Conservation (phyloP, 306 rosid species). For the Medicago lupulina region DNA sequence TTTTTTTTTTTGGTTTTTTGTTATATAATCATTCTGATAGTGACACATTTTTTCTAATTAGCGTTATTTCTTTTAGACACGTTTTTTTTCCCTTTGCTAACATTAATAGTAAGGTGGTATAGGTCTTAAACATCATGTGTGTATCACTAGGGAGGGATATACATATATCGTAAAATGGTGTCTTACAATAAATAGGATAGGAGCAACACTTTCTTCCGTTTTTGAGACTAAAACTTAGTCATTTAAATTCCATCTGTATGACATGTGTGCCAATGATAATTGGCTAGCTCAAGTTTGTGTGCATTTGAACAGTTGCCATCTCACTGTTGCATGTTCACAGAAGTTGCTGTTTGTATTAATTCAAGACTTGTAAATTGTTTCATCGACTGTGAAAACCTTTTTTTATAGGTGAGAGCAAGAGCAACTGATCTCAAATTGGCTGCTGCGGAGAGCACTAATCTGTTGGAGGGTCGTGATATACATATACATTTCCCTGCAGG, state of each 20-base stretch:
- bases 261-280: slow-evolving; percentile 4
- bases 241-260: slow-evolving; percentile 28
- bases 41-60: neutral
- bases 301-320: slow-evolving; percentile 30
- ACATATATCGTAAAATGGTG: neutral
- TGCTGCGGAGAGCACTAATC: slow-evolving; percentile 64
- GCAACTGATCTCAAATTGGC: slow-evolving; percentile 77
- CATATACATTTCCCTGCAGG: slow-evolving; percentile 99
- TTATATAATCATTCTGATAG: slow-evolving; percentile 7
- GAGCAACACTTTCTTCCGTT: slow-evolving; percentile 13
- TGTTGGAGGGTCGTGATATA: slow-evolving; percentile 89
- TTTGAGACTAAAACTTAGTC: slow-evolving; percentile 17
- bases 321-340: slow-evolving; percentile 7
- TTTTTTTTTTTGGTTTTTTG: neutral
- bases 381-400: slow-evolving; percentile 36
- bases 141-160: neutral
- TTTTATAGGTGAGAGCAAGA: slow-evolving; percentile 82
- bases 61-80: slow-evolving; percentile 15
- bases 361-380: slow-evolving; percentile 36
- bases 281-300: slow-evolving; percentile 28
- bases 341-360: slow-evolving; percentile 22
- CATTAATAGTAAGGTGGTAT: slow-evolving; percentile 31
- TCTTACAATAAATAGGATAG: neutral
- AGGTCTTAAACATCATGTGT: neutral
- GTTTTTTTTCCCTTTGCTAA: slow-evolving; percentile 1